These are phyloP conservation scores for Metrosideros polymorpha DNA, from an alignment of 441 rosid genomes.

Conservation along the genomic window DNA sequence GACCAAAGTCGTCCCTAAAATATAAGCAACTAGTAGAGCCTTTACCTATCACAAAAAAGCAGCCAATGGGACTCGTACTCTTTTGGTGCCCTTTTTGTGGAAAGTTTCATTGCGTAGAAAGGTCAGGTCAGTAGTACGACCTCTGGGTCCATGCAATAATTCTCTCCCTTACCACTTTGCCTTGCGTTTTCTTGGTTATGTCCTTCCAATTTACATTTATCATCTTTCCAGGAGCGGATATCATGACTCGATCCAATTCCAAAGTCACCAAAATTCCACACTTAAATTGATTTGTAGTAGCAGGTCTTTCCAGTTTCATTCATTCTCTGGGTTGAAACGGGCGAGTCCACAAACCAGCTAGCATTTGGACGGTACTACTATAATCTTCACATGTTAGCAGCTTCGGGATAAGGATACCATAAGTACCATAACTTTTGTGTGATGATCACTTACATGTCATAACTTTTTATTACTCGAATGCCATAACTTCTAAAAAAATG, in stretches of 20 bases:
- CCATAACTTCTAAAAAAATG: too few species aligned
- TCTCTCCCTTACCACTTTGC: too few species aligned
- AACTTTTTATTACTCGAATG: too few species aligned
- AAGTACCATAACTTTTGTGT: too few species aligned
- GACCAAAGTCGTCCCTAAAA: background rate
- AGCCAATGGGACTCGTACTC: background rate
- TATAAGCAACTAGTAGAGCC: background rate
- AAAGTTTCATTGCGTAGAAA: background rate
- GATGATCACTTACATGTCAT: too few species aligned
- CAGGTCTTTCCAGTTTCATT: background rate
- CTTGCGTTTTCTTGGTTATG: background rate
- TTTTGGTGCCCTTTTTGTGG: background rate
- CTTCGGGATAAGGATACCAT: too few species aligned
- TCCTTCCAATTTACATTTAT: background rate
- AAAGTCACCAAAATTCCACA: too few species aligned
- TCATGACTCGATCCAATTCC: too few species aligned
- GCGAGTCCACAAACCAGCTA: too few species aligned
- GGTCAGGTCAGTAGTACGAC: background rate
- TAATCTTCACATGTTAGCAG: too few species aligned
- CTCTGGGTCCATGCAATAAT: background rate
- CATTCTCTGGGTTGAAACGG: too few species aligned
- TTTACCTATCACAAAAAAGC: background rate
- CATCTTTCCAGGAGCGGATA: background rate
- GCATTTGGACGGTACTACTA: too few species aligned
- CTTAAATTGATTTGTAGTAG: background rate